Conservation (phyloP, 768 basidiomycete genomes). For the Tricholoma bakamatsutake region DNA sequence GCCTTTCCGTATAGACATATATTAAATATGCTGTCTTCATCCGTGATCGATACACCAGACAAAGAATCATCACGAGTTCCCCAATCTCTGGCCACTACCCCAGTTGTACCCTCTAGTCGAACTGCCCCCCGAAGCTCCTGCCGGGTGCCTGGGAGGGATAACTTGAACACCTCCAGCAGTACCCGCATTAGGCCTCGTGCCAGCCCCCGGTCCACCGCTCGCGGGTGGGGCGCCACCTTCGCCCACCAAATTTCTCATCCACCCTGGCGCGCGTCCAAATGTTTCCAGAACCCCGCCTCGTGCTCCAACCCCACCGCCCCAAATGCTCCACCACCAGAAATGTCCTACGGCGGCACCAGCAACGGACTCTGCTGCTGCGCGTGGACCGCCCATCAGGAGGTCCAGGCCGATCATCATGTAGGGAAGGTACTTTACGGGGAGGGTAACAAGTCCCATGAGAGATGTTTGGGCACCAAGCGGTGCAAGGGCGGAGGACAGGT, state of each 20-base stretch:
- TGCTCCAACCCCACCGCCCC: constrained; percentile 41
- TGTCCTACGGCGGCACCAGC: constrained; percentile 77
- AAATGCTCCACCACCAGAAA: constrained; percentile 74
- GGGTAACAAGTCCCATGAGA: constrained; percentile 70
- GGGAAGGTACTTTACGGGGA: constrained; percentile 70
- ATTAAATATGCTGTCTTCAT: too few relatives aligned
- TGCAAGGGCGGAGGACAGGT: constrained; percentile 62
- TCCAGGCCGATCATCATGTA: constrained; percentile 73
- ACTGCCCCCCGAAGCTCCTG: constrained; percentile 5
- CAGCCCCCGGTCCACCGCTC: constrained; percentile 22
- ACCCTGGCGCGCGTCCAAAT: constrained; percentile 50
- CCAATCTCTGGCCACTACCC: constrained; percentile 17
- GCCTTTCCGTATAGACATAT: too few relatives aligned
- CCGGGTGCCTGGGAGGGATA: constrained; percentile 42
- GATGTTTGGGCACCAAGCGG: constrained; percentile 64
- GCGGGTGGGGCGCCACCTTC: constrained; percentile 22
- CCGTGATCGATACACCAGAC: too few relatives aligned
- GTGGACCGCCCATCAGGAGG: constrained; percentile 54
- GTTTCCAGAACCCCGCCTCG: constrained; percentile 33
- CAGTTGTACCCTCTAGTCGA: constrained; percentile 11
- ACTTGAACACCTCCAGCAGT: constrained; percentile 50
- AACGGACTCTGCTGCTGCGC: constrained; percentile 47
- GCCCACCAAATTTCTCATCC: constrained; percentile 49
- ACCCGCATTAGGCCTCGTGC: constrained; percentile 30
- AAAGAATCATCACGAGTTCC: constrained; percentile 10